phyloP scores from a whole-genome alignment of 2,329 filamentous ascomycete species.

The Pseudonectria buxi region DNA sequence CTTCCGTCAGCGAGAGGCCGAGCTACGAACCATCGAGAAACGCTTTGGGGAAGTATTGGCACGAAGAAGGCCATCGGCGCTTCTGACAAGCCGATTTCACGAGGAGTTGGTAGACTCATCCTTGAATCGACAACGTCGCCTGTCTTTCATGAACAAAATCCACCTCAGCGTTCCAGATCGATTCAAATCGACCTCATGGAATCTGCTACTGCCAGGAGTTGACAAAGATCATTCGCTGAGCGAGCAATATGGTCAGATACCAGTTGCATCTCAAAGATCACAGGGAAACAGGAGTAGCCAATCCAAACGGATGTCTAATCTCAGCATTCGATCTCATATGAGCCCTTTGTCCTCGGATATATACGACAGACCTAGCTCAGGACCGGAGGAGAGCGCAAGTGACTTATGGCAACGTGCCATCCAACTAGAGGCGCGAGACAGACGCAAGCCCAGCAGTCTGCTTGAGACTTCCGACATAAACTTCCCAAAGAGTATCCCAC shows the following conservation, averaged over 20 bases:
- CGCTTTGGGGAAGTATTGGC: constrained; percentile 32
- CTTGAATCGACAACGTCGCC: constrained; percentile 7
- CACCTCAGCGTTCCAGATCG: constrained; percentile 28
- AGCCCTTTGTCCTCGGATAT: constrained; percentile 5
- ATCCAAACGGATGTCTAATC: constrained; percentile 11
- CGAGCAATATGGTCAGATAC: too few species aligned
- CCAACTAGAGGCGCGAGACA: constrained; percentile 16
- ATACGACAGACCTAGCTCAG: constrained; percentile 6
- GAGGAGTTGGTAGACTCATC: constrained; percentile 28
- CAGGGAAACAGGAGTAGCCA: constrained; percentile 4
- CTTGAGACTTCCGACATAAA: constrained; percentile 3
- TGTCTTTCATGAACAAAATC: constrained; percentile 30
- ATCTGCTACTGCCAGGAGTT: background rate
- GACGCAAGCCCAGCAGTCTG: constrained; percentile 7
- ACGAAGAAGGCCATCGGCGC: constrained; percentile 22
- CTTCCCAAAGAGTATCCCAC: background rate
- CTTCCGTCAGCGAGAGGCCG: constrained; percentile 31
- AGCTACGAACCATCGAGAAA: constrained; percentile 33
- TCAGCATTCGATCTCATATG: constrained; percentile 12
- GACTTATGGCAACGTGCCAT: constrained; percentile 23
- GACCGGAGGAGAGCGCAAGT: constrained; percentile 17
- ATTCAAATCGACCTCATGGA: constrained; percentile 15
- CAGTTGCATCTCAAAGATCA: too few species aligned
- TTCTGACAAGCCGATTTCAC: constrained; percentile 32
- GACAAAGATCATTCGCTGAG: too few species aligned